Conservation (phyloP, 441 rosid genomes). For the Adansonia gregorii region DNA sequence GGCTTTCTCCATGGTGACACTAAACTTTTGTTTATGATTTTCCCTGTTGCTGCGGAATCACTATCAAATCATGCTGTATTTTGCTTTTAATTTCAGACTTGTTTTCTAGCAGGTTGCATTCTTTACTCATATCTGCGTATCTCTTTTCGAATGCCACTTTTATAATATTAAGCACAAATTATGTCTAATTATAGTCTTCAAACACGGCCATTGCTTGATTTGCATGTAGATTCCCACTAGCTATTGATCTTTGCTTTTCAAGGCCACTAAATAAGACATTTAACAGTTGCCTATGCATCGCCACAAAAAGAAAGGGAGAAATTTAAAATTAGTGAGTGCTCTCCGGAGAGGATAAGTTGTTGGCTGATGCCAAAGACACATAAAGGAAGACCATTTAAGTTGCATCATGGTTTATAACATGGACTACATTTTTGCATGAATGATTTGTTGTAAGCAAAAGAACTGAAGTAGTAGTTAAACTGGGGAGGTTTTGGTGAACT, state of each 20-base stretch:
- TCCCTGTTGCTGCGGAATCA: background rate
- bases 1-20: background rate
- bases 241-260: slow-evolving; percentile 45
- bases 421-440: slow-evolving; percentile 41
- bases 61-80: background rate
- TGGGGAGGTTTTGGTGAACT: background rate
- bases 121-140: background rate
- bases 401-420: slow-evolving; percentile 47
- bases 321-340: slow-evolving; percentile 27
- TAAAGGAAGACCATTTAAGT: slow-evolving; percentile 56
- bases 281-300: background rate
- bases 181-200: too few relatives aligned
- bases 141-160: background rate
- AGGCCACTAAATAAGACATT: background rate
- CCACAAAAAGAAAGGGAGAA: background rate
- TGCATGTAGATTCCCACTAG: slow-evolving; percentile 18
- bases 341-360: slow-evolving; percentile 42
- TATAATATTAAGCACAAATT: too few relatives aligned
- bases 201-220: slow-evolving; percentile 33
- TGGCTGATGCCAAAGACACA: slow-evolving; percentile 55
- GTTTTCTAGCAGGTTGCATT: background rate
- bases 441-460: background rate
- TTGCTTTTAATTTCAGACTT: background rate
- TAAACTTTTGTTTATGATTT: background rate
- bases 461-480: background rate